A percentile compares a stretch with the other conserved stretches of the same genome.
These are phyloP conservation scores for Mycena polygramma DNA, from an alignment of 768 basidiomycete genomes.

Conservation along the genomic window DNA sequence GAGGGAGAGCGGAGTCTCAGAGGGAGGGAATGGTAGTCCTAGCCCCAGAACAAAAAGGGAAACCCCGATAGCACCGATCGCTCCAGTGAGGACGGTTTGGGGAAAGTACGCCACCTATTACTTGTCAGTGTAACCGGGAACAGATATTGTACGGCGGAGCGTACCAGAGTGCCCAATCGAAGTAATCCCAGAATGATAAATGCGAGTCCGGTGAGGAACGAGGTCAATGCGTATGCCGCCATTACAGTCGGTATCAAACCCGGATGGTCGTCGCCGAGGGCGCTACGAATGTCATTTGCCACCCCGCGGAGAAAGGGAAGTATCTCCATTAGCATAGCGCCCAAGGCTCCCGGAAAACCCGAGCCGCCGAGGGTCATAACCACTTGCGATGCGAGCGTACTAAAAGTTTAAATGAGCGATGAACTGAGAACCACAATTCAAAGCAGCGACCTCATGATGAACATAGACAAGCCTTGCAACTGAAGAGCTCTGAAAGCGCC, in stretches of 20 bases:
- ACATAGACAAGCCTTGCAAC: conserved; percentile 41
- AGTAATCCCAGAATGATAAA: conserved; percentile 40
- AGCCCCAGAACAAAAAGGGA: conserved; percentile 41
- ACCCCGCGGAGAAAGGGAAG: conserved; percentile 40
- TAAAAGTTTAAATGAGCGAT: background rate
- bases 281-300: conserved; percentile 36
- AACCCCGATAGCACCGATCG: conserved; percentile 41
- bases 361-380: conserved; percentile 42
- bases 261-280: conserved; percentile 39
- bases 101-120: conserved; percentile 43
- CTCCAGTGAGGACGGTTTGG: conserved; percentile 42
- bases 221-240: conserved; percentile 41
- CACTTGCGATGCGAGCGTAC: conserved; percentile 39
- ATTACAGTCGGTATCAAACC: conserved; percentile 44
- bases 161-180: conserved; percentile 37
- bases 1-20: conserved; percentile 31
- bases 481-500: conserved; percentile 37
- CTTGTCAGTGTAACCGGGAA: background rate
- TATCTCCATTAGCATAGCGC: conserved; percentile 42
- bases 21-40: conserved; percentile 21
- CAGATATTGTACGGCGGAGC: background rate
- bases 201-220: conserved; percentile 38
- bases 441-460: conserved; percentile 37
- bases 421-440: background rate
- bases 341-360: conserved; percentile 40